Evolutionary conservation across 2,329 filamentous ascomycete genomes (phyloP), one percentile per base, ranked within the genome.

Genomic region (Nannizziopsis arthrosporioides): DNA sequence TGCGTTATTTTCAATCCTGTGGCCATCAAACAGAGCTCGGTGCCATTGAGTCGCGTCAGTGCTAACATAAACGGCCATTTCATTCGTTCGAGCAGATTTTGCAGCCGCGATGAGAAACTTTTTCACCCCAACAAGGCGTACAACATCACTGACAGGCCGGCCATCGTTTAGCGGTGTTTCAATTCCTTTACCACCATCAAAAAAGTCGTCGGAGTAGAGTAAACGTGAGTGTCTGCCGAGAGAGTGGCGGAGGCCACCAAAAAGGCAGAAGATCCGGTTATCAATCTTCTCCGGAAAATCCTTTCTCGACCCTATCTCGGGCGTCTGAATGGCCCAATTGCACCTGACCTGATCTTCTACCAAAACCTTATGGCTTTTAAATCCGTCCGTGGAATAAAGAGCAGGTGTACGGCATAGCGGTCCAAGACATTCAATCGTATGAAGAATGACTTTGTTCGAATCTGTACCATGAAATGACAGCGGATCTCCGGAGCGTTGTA

Each of bases 31-130:
- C 61, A 94, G 79, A 51, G 90, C 90, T 46, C 88, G 81, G 63
- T 96, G 88, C 92, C 92, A 98, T 48, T 76, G 81, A 44, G 80
- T 72, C 10, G 85, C 82, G 63, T 98, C 87, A 56, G 85, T 80
- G 8, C 86, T 88, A 48, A 96, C 82, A 63, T 85, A 98, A 47
- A 98, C 76, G 3, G 87, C 87, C 75, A 95, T 84, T 67, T 98
- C 93, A 56, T 85, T 82, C 9, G 88, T 94, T 43, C 82, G 80
- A 32, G 79, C 73, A 14, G 88, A 84, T 53, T 82, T 81, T 2
- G 85, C 83, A 32, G 90, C 92, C 12, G 84, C 85, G 36, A 98
- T 77, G 30, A 98, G 70, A 61, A 84, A 94, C 57, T 84, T 85
- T 66, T 94, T 94, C 52, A 94, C 85, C 8, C 81, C 72, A 3